phyloP scores from a whole-genome alignment of 2,329 filamentous ascomycete species.

The Beauveria pseudobassiana region DNA sequence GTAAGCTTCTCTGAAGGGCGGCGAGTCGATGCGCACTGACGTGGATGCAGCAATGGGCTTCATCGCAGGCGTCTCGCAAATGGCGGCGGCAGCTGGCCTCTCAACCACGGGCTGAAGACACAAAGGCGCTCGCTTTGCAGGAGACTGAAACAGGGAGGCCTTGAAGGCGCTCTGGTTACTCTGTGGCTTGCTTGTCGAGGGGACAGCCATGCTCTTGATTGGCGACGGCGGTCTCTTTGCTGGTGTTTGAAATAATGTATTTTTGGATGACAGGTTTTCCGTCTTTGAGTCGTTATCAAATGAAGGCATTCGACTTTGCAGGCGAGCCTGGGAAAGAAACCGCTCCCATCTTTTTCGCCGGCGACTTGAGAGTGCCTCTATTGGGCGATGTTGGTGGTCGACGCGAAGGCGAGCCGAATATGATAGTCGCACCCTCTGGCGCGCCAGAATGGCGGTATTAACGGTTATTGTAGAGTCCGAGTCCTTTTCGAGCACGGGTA shows the following conservation, averaged over 20 bases:
- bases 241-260: slow-evolving; percentile 38
- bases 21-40: slow-evolving; percentile 18
- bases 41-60: slow-evolving; percentile 29
- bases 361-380: slow-evolving; percentile 49
- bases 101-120: slow-evolving; percentile 27
- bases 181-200: slow-evolving; percentile 20
- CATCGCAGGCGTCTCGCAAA: slow-evolving; percentile 26
- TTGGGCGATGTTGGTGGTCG: slow-evolving; percentile 43
- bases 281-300: slow-evolving; percentile 9
- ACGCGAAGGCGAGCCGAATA: slow-evolving; percentile 49
- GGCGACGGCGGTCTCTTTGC: slow-evolving; percentile 43
- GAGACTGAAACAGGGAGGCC: slow-evolving; percentile 43
- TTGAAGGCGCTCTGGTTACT: slow-evolving; percentile 35
- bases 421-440: slow-evolving; percentile 29
- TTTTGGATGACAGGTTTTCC: slow-evolving; percentile 25
- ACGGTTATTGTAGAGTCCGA: slow-evolving; percentile 20
- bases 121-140: slow-evolving; percentile 38
- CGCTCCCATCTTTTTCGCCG: slow-evolving; percentile 38
- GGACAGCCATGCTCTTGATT: slow-evolving; percentile 29
- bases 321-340: slow-evolving; percentile 26
- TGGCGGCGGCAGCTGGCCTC: slow-evolving; percentile 13
- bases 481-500: slow-evolving; percentile 8
- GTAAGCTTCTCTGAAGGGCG: slow-evolving; percentile 32
- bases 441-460: slow-evolving; percentile 23
- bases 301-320: slow-evolving; percentile 18